Percentiles rank a stretch among this genome's conserved stretches.
These are phyloP conservation scores for Sclerotinia nivalis DNA, from an alignment of 2,329 filamentous ascomycete species.

Conservation along the genomic window DNA sequence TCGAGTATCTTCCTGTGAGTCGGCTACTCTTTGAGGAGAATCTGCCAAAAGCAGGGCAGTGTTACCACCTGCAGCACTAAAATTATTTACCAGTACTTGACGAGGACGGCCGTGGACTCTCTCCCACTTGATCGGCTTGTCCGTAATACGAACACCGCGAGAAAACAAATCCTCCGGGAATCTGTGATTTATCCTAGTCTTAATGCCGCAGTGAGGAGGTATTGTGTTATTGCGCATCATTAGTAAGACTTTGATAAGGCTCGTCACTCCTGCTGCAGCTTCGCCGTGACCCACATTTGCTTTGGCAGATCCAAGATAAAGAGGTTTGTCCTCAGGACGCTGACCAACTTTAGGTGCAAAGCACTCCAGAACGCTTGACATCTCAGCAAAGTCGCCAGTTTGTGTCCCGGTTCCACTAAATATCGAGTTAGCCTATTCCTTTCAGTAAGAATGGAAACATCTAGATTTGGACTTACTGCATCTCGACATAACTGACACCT, in stretches of 20 bases:
- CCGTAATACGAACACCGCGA: not conserved
- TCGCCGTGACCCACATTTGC: constrained; percentile 35
- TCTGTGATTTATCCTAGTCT: constrained; percentile 28
- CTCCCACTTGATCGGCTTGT: constrained; percentile 38
- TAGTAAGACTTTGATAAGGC: constrained; percentile 34
- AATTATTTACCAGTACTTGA: constrained; percentile 49
- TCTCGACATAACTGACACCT: too few relatives aligned
- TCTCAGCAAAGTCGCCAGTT: constrained; percentile 30
- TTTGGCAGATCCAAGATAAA: constrained; percentile 34
- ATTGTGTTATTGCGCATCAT: constrained; percentile 30
- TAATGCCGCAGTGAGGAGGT: constrained; percentile 30
- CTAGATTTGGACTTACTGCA: too few relatives aligned
- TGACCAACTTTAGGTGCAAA: constrained; percentile 35
- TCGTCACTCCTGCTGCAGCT: constrained; percentile 32
- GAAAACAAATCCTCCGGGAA: constrained; percentile 36
- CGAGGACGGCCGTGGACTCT: not conserved
- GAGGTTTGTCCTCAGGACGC: constrained; percentile 21
- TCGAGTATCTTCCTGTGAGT: not conserved
- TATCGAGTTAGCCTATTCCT: too few relatives aligned
- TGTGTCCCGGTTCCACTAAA: constrained; percentile 27
- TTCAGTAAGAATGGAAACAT: too few relatives aligned
- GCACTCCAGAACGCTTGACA: constrained; percentile 22
- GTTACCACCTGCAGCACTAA: constrained; percentile 40
- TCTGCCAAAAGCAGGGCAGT: constrained; percentile 26
- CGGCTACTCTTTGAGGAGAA: not conserved